These are phyloP conservation scores for Osmanthus fragrans DNA, from an alignment of 257 asterid genomes.

Conservation along the genomic window DNA sequence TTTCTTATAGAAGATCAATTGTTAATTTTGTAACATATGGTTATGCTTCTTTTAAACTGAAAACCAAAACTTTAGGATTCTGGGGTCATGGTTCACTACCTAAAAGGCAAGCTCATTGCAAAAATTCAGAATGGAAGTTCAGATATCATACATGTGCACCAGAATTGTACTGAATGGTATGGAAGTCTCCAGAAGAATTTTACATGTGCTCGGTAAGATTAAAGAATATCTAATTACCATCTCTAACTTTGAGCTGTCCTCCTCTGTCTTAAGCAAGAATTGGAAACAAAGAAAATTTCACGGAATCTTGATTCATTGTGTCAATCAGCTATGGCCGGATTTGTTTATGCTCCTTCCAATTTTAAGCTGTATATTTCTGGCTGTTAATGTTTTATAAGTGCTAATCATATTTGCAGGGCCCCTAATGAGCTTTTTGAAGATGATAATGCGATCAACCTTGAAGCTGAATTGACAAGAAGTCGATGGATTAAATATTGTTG, in stretches of 20 bases:
- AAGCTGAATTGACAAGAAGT: too few species aligned
- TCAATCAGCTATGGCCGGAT: not conserved
- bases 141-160: constrained; percentile 63
- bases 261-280: not conserved
- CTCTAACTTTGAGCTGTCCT: not conserved
- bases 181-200: not conserved
- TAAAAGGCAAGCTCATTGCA: constrained; percentile 56
- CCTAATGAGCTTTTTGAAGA: too few species aligned
- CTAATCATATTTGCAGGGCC: too few species aligned
- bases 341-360: too few species aligned
- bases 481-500: too few species aligned
- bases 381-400: too few species aligned
- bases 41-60: constrained; percentile 4
- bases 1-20: constrained; percentile 9
- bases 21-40: constrained; percentile 8
- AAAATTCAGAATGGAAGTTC: constrained; percentile 37
- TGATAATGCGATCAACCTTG: too few species aligned
- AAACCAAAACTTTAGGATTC: constrained; percentile 53
- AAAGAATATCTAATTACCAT: not conserved
- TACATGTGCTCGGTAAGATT: not conserved
- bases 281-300: not conserved
- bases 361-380: too few species aligned
- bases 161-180: constrained; percentile 86
- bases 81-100: constrained; percentile 74
- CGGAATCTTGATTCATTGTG: not conserved